Percentiles rank a stretch among this genome's conserved stretches.
Conservation (phyloP, 2,329 filamentous ascomycete genomes). For the Zasmidium citrigriseum region DNA sequence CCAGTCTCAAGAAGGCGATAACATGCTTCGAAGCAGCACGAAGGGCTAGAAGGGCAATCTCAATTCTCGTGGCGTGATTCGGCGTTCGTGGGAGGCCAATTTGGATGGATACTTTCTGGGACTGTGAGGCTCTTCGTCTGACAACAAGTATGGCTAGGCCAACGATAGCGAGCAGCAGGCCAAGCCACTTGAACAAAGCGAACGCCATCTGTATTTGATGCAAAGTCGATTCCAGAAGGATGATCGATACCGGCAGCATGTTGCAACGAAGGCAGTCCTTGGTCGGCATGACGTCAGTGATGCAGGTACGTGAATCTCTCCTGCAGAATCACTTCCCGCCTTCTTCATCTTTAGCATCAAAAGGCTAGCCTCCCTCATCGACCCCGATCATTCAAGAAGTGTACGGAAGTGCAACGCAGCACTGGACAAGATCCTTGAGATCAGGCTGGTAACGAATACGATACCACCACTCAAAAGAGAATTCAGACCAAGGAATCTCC, state of each 20-base stretch:
- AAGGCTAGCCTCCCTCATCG: too few relatives aligned
- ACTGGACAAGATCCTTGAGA: too few relatives aligned
- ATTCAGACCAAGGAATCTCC: too few relatives aligned
- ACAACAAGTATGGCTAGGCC: neutral
- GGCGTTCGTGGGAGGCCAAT: neutral
- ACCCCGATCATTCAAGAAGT: too few relatives aligned
- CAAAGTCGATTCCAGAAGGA: too few relatives aligned
- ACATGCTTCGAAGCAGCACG: neutral
- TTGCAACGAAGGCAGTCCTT: too few relatives aligned
- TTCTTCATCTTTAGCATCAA: too few relatives aligned
- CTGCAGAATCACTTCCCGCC: too few relatives aligned
- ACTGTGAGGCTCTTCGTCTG: neutral
- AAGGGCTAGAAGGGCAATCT: neutral
- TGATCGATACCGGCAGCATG: too few relatives aligned
- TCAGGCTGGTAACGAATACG: too few relatives aligned
- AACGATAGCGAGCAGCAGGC: neutral
- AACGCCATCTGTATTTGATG: neutral
- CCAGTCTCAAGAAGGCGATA: neutral
- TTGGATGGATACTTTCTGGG: neutral
- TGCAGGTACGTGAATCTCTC: neutral
- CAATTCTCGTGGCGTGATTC: neutral
- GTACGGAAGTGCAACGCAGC: too few relatives aligned
- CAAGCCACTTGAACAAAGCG: neutral
- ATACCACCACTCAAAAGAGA: too few relatives aligned
- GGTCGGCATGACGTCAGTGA: neutral